Evolutionary conservation across 495 filamentous ascomycete species (phyloP), one percentile per base, ranked within the genome.

Genomic region (Podospora bellae-mahoneyi): DNA sequence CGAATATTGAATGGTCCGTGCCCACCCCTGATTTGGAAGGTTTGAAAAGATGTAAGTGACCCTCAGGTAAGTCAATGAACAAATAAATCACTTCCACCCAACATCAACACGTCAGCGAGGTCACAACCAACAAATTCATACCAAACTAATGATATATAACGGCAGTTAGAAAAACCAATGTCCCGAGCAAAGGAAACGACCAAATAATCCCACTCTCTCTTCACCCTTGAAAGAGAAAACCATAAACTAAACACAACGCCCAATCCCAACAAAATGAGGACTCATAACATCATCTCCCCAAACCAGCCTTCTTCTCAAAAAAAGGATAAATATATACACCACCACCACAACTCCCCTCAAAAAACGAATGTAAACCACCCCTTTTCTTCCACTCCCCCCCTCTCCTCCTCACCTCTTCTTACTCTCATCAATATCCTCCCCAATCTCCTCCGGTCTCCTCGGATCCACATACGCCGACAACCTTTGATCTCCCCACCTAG

Each of bases 401-500:
- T 5, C n/a, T 7, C n/a, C 6, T 26, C 1, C 15, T 58, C 55
- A 58, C n/a, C 55, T 9, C 55, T 58, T 58, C 55, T 58, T 58
- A 18, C 67, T 65, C 72, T 79, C 77, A 30, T 86, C 81, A 30
- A 87, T 77, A 72, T 87, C 85, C 34, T 74, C 75, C 18, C 81
- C 78, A 6, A 85, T 67, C 60, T 83, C 80, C 0, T 72, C 71
- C 18, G 85, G 84, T 23, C 75, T 78, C 66, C 79, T 76, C 27
- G 84, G 85, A 68, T 87, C 84, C 55, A 87, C 82, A 63, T 79
- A 75, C n/a, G 82, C 79, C 16, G 79, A 81, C 66, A 80, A 72
- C 32, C 84, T 75, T 64, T 79, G 84, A 79, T 96, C 92, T 2
- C 91, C 92, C 69, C 87, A 86, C 60, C 86, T 85, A 9, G 91